Evolutionary conservation across 1,139 yeast genomes (phyloP).

Genomic region (Candida sanyaensis): DNA sequence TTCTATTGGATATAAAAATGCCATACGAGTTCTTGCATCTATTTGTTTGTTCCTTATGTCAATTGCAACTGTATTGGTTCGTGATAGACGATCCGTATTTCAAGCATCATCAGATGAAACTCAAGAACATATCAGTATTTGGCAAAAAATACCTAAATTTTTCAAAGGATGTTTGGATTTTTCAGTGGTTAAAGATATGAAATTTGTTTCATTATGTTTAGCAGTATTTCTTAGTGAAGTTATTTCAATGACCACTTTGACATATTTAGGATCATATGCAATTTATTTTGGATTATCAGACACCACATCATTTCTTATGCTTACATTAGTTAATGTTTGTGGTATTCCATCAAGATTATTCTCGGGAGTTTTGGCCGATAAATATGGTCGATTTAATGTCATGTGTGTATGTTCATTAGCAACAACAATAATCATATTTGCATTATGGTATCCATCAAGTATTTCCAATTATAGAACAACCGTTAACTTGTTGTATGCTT

Average conservation of each 20-base stretch:
- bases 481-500: slow-evolving; percentile 21
- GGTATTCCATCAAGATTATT: slow-evolving; percentile 50
- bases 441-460: slow-evolving; percentile 46
- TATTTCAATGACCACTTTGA: slow-evolving; percentile 49
- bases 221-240: slow-evolving; percentile 52
- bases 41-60: slow-evolving; percentile 42
- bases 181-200: slow-evolving; percentile 39
- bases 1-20: slow-evolving; percentile 60
- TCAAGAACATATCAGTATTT: not conserved
- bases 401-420: slow-evolving; percentile 42
- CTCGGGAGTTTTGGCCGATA: slow-evolving; percentile 52
- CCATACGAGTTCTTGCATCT: slow-evolving; percentile 57
- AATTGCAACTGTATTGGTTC: slow-evolving; percentile 41
- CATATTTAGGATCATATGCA: slow-evolving; percentile 55
- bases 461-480: slow-evolving; percentile 12
- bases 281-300: slow-evolving; percentile 40
- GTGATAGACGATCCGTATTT: slow-evolving; percentile 34
- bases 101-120: not conserved
- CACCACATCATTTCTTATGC: slow-evolving; percentile 43
- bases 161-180: slow-evolving; percentile 39
- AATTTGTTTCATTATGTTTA: slow-evolving; percentile 38
- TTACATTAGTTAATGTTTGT: slow-evolving; percentile 47
- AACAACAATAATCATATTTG: slow-evolving; percentile 42
- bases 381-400: slow-evolving; percentile 53
- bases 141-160: slow-evolving; percentile 10